Evolutionary conservation across 1,284 basidiomycete genomes (phyloP).

Genomic region (Cutaneotrichosporon spelunceum): DNA sequence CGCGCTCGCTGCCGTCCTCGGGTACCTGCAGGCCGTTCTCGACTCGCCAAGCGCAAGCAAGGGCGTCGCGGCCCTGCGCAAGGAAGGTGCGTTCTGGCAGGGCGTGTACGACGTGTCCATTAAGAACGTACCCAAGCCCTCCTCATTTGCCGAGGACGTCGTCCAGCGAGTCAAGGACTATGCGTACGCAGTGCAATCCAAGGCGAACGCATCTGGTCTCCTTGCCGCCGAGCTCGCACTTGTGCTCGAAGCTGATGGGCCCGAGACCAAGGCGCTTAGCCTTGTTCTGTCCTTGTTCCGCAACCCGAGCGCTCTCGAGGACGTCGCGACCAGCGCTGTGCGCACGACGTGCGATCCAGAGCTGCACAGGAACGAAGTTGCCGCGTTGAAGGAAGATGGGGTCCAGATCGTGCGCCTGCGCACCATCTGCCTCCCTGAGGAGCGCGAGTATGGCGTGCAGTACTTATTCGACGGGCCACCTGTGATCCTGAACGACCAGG

Average conservation of each 20-base stretch:
- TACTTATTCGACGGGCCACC: slow-evolving; percentile 62
- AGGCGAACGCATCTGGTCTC: slow-evolving; percentile 41
- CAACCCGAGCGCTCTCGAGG: slow-evolving; percentile 42
- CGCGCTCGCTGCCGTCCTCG: slow-evolving; percentile 68
- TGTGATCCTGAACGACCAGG: slow-evolving; percentile 33
- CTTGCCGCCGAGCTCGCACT: slow-evolving; percentile 37
- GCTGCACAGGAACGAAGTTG: slow-evolving; percentile 37
- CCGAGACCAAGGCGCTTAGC: slow-evolving; percentile 34
- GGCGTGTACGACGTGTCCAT: slow-evolving; percentile 36
- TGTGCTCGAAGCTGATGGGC: slow-evolving; percentile 28
- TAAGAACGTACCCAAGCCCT: slow-evolving; percentile 36
- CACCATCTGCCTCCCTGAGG: slow-evolving; percentile 60
- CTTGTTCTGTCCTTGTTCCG: slow-evolving; percentile 43
- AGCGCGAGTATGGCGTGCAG: slow-evolving; percentile 73
- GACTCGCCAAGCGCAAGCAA: slow-evolving; percentile 30
- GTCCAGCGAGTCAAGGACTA: slow-evolving; percentile 53
- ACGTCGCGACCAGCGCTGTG: slow-evolving; percentile 29
- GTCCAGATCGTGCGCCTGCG: slow-evolving; percentile 55
- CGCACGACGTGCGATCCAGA: slow-evolving; percentile 40
- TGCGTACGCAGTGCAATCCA: slow-evolving; percentile 58
- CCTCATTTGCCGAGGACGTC: slow-evolving; percentile 38
- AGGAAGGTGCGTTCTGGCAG: slow-evolving; percentile 38
- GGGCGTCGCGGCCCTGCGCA: slow-evolving; percentile 28
- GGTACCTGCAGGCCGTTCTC: slow-evolving; percentile 69
- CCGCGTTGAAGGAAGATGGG: slow-evolving; percentile 30